A percentile compares a stretch with the other conserved stretches of the same genome.
Conservation (phyloP, 805 yeast genomes). For the Clavispora carvajalis region DNA sequence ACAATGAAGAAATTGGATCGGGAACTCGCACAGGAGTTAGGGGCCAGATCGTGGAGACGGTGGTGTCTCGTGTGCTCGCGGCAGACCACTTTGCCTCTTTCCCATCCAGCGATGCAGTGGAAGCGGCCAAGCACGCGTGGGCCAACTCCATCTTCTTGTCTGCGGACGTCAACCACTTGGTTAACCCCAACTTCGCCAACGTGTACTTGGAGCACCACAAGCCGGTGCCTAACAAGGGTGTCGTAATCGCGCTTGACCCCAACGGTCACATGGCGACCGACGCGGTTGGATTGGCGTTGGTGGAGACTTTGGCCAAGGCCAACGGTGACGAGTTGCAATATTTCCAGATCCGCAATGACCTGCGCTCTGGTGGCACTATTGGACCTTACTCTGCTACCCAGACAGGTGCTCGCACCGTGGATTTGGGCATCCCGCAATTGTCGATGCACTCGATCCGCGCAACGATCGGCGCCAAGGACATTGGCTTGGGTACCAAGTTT, state of each 20-base stretch:
- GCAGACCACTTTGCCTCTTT: slow-evolving; percentile 19
- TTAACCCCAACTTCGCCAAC: slow-evolving; percentile 69
- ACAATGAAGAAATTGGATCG: slow-evolving; percentile 83
- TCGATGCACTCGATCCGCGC: slow-evolving; percentile 88
- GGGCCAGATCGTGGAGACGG: slow-evolving; percentile 66
- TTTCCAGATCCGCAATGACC: slow-evolving; percentile 82
- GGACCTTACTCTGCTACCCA: slow-evolving; percentile 65
- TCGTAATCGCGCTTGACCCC: slow-evolving; percentile 67
- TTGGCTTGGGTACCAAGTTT: slow-evolving; percentile 68
- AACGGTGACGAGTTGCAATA: slow-evolving; percentile 67
- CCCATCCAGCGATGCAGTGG: slow-evolving; percentile 17
- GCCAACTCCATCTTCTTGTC: slow-evolving; percentile 78
- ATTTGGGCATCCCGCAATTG: slow-evolving; percentile 76
- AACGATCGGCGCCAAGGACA: slow-evolving; percentile 70
- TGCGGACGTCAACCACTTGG: slow-evolving; percentile 79
- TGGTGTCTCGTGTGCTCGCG: slow-evolving; percentile 51
- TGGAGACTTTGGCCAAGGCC: slow-evolving; percentile 61
- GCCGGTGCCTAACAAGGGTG: slow-evolving; percentile 75
- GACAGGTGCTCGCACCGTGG: slow-evolving; percentile 73
- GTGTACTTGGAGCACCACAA: slow-evolving; percentile 73
- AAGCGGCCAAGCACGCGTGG: slow-evolving; percentile 37
- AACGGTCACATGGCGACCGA: slow-evolving; percentile 85
- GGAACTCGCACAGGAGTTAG: slow-evolving; percentile 76
- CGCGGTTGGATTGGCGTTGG: slow-evolving; percentile 61
- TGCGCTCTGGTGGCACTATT: slow-evolving; percentile 84